Evolutionary conservation across 2,329 filamentous ascomycete species (phyloP).

Genomic region (Stachybotrys chartarum): DNA sequence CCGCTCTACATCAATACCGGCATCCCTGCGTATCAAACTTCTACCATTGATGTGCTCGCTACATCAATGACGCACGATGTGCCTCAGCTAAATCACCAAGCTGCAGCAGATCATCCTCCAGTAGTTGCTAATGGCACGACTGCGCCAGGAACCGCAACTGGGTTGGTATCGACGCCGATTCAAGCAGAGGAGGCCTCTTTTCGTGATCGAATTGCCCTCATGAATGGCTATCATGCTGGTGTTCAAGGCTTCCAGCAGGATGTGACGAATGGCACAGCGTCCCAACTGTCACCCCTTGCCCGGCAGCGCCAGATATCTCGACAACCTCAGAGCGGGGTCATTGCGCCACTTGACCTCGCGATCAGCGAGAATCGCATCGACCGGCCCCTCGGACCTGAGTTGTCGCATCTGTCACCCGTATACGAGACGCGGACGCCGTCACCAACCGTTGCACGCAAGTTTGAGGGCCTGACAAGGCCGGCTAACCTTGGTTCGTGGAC

Average conservation of each 20-base stretch:
- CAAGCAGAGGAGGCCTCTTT: conserved; percentile 31
- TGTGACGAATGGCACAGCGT: conserved; percentile 16
- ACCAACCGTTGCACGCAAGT: conserved; percentile 51
- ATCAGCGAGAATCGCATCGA: conserved; percentile 35
- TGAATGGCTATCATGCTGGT: conserved; percentile 24
- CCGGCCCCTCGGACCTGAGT: conserved; percentile 27
- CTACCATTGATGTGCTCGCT: conserved; percentile 1
- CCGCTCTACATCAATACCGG: conserved; percentile 17
- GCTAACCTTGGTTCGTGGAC: conserved; percentile 13
- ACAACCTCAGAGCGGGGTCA: conserved; percentile 38
- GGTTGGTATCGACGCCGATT: conserved; percentile 2
- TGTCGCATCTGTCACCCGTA: conserved; percentile 61
- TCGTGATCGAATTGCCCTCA: conserved; percentile 32
- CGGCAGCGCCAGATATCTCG: conserved; percentile 31
- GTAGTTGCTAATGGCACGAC: conserved; percentile 28
- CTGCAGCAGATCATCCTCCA: conserved; percentile 17
- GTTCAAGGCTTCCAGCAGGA: conserved; percentile 21
- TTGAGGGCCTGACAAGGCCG: conserved; percentile 30
- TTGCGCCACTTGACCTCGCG: conserved; percentile 50
- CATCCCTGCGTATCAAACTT: conserved; percentile 1
- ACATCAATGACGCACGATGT: conserved; percentile 3
- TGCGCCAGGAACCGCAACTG: conserved; percentile 1
- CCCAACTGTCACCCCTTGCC: conserved; percentile 23
- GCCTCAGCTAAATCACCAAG: conserved; percentile 7
- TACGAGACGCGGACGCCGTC: conserved; percentile 68